Base-by-base conservation (phyloP, 768 basidiomycete species). In the Boletus huronensis region DNA sequence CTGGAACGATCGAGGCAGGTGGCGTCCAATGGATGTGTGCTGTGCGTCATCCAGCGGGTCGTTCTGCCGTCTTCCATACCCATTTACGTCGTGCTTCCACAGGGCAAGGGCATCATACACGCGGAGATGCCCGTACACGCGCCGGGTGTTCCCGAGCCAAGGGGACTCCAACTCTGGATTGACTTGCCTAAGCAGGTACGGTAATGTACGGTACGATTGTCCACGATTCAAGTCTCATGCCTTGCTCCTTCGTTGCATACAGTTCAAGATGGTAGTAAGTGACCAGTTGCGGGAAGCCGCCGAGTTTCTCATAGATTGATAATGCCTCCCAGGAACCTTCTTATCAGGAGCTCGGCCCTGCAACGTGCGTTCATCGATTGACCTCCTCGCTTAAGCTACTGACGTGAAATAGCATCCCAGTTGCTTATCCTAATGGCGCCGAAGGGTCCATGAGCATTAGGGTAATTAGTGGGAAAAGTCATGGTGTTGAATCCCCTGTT, bases 21-120 rank as follows among this genome's bases (percentile, higher is more conserved):
- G 96, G 93, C 46, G 86, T 97, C 2, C 95, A 98, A 65, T 97
- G 94, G 92, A 96, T 96, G 94, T 85, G 81, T 69, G 88, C 88
- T 14, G 88, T 86, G 53, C 73, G 82, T 70, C 32, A 48, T 49
- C 49, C 39, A 40, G 26, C 38, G 13, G 19, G 35, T 45, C 34
- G 5, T 44, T 31, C 44, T 26, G 1, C 28, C 17, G 1, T n/a
- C n/a, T 58, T 41, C 35, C 51, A 43, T 26, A 13, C 45, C 44
- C 35, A 35, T 47, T 40, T n/a, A 40, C 21, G n/a, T 39, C 38
- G 7, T 34, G n/a, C 57, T 52, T 48, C 55, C 31, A n/a, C 41
- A 75, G 77, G 81, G 81, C 34, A 75, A 76, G 64, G 90, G 90
- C 45, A 89, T 90, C 62, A 85, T 90, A 32, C 88, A 91, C 57